A percentile compares a stretch with the other conserved stretches of the same genome.
Evolutionary conservation across 164 flowering plant genomes (phyloP).

Genomic region (Umbilicus rupestris): DNA sequence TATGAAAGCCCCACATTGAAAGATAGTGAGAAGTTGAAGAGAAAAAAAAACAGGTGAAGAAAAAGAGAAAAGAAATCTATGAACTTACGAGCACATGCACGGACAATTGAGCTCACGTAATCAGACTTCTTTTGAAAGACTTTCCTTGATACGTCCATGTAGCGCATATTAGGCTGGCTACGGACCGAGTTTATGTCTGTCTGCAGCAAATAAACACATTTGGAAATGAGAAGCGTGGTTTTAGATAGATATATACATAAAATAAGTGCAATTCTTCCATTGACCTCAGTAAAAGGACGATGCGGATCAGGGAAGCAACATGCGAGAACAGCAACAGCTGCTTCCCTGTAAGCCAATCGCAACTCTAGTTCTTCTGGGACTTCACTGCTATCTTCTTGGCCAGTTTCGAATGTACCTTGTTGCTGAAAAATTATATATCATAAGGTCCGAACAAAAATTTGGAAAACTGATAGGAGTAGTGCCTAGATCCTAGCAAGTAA

Average conservation of each 20-base stretch:
- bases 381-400: constrained; percentile 83
- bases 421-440: constrained; percentile 48
- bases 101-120: constrained; percentile 69
- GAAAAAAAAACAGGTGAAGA: background rate
- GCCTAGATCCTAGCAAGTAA: background rate
- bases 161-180: constrained; percentile 69
- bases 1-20: background rate
- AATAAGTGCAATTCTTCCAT: background rate
- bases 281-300: constrained; percentile 71
- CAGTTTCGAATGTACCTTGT: constrained; percentile 95
- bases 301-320: constrained; percentile 77
- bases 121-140: constrained; percentile 63
- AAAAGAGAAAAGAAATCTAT: background rate
- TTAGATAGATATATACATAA: background rate
- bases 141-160: constrained; percentile 45
- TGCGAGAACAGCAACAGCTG: constrained; percentile 93
- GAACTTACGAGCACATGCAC: constrained; percentile 95
- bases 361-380: constrained; percentile 77
- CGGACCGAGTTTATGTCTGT: constrained; percentile 66
- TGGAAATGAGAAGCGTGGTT: background rate
- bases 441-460: background rate
- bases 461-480: background rate
- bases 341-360: constrained; percentile 91
- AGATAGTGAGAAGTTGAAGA: background rate
- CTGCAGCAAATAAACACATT: constrained; percentile 24